Conservation (phyloP, 768 basidiomycete genomes). For the Clavulina sp. region DNA sequence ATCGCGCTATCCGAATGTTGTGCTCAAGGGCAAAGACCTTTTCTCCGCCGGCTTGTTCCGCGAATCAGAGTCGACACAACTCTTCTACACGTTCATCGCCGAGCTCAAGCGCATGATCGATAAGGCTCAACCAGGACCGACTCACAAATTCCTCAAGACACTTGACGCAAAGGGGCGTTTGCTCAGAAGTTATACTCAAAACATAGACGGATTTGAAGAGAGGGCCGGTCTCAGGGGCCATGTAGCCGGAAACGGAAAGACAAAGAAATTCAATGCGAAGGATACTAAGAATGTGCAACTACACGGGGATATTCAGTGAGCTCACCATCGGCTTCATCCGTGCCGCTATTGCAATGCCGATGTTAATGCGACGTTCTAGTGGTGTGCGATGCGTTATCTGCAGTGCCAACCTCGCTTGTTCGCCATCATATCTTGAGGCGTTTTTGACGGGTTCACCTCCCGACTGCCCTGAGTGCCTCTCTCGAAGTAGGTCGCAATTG, state of each 20-base stretch:
- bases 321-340: not conserved
- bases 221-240: slow-evolving; percentile 49
- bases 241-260: slow-evolving; percentile 15
- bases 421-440: slow-evolving; percentile 36
- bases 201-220: slow-evolving; percentile 90
- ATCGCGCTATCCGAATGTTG: slow-evolving; percentile 59
- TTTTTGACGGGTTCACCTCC: slow-evolving; percentile 62
- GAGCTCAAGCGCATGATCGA: slow-evolving; percentile 74
- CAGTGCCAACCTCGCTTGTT: slow-evolving; percentile 59
- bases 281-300: slow-evolving; percentile 81
- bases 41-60: slow-evolving; percentile 89
- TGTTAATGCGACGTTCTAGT: slow-evolving; percentile 1
- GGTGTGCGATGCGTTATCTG: slow-evolving; percentile 79
- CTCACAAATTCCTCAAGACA: slow-evolving; percentile 75
- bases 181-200: slow-evolving; percentile 87
- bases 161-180: slow-evolving; percentile 73
- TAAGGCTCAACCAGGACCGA: slow-evolving; percentile 59
- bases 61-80: slow-evolving; percentile 63
- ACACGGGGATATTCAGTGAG: slow-evolving; percentile 71
- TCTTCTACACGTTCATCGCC: slow-evolving; percentile 92
- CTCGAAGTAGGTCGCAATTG: slow-evolving; percentile 45
- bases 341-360: not conserved
- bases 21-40: slow-evolving; percentile 83
- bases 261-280: slow-evolving; percentile 39
- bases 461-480: slow-evolving; percentile 70